Percentiles rank a stretch among this genome's conserved stretches.
These are phyloP conservation scores for Breynia disticha DNA, from an alignment of 441 rosid species.

Conservation along the genomic window DNA sequence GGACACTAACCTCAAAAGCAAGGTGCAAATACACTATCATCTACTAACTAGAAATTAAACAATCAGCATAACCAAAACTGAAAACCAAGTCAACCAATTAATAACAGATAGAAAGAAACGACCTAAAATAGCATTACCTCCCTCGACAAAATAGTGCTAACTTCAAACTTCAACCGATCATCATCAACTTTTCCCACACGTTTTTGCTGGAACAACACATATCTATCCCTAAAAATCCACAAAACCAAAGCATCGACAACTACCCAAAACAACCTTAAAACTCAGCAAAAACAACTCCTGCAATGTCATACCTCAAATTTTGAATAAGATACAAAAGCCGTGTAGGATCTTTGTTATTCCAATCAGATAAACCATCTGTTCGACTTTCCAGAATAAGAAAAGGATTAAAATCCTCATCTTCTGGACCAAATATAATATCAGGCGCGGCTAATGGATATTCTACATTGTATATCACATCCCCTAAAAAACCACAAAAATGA, in stretches of 20 bases:
- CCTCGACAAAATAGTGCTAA: constrained; percentile 71
- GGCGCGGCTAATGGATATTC: constrained; percentile 73
- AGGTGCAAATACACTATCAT: too few species aligned
- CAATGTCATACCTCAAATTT: constrained; percentile 51
- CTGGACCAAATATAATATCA: constrained; percentile 72
- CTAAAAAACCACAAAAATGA: constrained; percentile 21
- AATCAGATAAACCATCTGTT: constrained; percentile 36
- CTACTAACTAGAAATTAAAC: too few species aligned
- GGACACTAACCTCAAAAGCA: too few species aligned
- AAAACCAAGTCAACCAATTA: background rate
- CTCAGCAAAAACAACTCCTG: too few species aligned
- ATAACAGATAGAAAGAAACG: background rate
- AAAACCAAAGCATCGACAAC: background rate
- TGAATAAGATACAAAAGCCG: constrained; percentile 48
- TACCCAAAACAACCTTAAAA: too few species aligned
- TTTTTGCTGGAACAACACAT: constrained; percentile 47
- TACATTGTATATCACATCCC: constrained; percentile 80
- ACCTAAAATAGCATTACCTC: constrained; percentile 42
- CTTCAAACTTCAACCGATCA: constrained; percentile 74
- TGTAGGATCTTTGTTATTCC: constrained; percentile 65
- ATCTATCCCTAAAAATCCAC: constrained; percentile 49
- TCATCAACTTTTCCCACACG: constrained; percentile 74
- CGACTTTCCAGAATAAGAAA: constrained; percentile 19
- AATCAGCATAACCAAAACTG: background rate
- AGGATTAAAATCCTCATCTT: constrained; percentile 69